phyloP scores from a whole-genome alignment of 2,329 filamentous ascomycete species.

The Pestalotiopsis sp. region DNA sequence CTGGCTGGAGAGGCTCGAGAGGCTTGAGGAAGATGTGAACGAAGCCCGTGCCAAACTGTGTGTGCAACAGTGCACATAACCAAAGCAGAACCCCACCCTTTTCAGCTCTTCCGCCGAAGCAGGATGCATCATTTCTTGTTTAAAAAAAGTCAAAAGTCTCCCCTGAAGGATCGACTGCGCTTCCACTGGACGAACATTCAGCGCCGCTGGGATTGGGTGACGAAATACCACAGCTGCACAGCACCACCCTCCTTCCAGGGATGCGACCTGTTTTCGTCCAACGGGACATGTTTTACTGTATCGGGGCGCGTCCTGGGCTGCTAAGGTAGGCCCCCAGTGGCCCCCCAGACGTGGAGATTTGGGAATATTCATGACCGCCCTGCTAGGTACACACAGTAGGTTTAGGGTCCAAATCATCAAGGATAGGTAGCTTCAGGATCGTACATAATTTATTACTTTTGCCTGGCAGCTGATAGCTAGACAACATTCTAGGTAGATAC shows the following conservation, averaged over 20 bases:
- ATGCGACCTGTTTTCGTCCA: background rate
- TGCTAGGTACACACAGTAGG: no score
- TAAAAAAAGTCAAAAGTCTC: background rate
- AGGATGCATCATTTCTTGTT: no score
- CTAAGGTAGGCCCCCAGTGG: no score
- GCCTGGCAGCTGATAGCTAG: no score
- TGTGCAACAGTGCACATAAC: background rate
- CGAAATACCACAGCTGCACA: background rate
- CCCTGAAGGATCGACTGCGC: background rate
- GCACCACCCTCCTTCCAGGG: background rate
- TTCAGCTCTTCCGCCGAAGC: no score
- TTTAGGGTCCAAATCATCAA: no score
- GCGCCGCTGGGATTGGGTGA: background rate
- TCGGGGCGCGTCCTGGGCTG: background rate
- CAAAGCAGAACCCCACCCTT: no score
- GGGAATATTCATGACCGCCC: no score
- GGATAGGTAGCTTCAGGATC: no score
- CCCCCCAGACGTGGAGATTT: no score
- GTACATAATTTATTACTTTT: no score
- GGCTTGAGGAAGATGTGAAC: background rate
- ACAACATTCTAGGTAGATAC: no score
- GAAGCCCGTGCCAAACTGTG: background rate
- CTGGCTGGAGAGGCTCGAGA: background rate
- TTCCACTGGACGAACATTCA: background rate
- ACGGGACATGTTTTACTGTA: background rate